Conservation (phyloP, 2,329 filamentous ascomycete genomes). For the Rhinocladiella mackenziei region DNA sequence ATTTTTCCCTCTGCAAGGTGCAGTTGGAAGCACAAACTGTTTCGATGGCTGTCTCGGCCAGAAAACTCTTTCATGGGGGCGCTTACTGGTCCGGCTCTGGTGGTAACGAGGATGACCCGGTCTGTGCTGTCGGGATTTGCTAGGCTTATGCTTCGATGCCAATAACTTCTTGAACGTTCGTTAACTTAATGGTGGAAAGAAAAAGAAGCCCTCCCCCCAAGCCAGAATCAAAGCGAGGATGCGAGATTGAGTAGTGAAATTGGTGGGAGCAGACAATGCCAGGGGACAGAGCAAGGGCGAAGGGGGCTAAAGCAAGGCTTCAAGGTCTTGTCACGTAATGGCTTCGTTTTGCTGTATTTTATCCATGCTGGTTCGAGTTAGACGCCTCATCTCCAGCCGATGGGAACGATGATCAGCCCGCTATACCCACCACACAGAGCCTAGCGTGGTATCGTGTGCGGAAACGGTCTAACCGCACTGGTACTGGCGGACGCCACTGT, state of each 20-base stretch:
- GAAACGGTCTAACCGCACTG: neutral
- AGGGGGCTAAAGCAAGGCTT: no score
- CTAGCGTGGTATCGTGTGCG: neutral
- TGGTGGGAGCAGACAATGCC: constrained; percentile 9
- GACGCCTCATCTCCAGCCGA: neutral
- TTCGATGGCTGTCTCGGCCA: constrained; percentile 16
- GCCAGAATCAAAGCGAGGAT: constrained; percentile 3
- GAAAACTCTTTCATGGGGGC: no score
- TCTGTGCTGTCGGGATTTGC: no score
- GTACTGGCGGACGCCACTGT: neutral
- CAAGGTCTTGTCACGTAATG: constrained; percentile 16
- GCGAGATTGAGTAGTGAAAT: constrained; percentile 22
- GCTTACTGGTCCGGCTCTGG: no score
- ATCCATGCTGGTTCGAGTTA: constrained; percentile 5
- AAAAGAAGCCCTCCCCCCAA: no score
- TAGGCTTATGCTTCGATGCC: no score
- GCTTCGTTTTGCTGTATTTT: constrained; percentile 9
- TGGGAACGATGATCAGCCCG: neutral
- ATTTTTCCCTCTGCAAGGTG: no score
- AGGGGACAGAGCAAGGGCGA: neutral
- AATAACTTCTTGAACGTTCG: no score
- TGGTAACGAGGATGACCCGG: no score
- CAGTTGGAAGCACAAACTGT: constrained; percentile 14
- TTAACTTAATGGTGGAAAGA: no score
- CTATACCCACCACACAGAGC: constrained; percentile 1